Conservation (phyloP, 2,329 filamentous ascomycete species). For the Mycosphaerella sp. region DNA sequence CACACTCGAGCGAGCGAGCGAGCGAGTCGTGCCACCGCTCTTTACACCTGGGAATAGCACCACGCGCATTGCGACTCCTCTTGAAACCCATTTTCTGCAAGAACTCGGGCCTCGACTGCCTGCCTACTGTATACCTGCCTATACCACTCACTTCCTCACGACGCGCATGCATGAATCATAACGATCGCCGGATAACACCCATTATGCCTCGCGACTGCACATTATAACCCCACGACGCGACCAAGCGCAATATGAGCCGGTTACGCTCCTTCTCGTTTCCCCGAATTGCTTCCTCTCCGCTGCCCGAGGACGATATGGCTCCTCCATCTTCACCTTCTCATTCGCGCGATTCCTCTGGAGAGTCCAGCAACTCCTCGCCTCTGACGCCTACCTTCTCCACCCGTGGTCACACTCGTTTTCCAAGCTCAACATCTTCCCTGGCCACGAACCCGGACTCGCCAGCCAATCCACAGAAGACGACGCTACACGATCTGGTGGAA, state of each 20-base stretch:
- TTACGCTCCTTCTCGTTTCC: conserved; percentile 28
- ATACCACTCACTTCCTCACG: conserved; percentile 3
- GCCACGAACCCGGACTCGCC: conserved; percentile 58
- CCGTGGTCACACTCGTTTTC: conserved; percentile 57
- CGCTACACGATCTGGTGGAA: conserved; percentile 78
- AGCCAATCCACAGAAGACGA: conserved; percentile 45
- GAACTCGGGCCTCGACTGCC: conserved; percentile 7
- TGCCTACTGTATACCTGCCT: too few species aligned
- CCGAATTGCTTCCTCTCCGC: conserved; percentile 19
- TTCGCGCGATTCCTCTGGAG: conserved; percentile 33
- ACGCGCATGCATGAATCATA: conserved; percentile 24
- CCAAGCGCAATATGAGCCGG: conserved; percentile 25
- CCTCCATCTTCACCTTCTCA: conserved; percentile 24
- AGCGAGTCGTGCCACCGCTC: conserved; percentile 22
- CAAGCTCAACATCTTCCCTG: conserved; percentile 73
- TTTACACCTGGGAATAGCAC: conserved; percentile 10
- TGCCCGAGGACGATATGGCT: conserved; percentile 20
- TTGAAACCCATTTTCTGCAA: conserved; percentile 16
- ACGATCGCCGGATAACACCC: conserved; percentile 9
- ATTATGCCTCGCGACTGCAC: conserved; percentile 21
- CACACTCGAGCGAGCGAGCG: neutral
- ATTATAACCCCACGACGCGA: conserved; percentile 12
- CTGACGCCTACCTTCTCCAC: conserved; percentile 63
- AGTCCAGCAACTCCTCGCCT: conserved; percentile 62
- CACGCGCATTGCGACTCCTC: conserved; percentile 21